These are phyloP conservation scores for Picea abies DNA, from an alignment of 83 land plant species.

Conservation along the genomic window DNA sequence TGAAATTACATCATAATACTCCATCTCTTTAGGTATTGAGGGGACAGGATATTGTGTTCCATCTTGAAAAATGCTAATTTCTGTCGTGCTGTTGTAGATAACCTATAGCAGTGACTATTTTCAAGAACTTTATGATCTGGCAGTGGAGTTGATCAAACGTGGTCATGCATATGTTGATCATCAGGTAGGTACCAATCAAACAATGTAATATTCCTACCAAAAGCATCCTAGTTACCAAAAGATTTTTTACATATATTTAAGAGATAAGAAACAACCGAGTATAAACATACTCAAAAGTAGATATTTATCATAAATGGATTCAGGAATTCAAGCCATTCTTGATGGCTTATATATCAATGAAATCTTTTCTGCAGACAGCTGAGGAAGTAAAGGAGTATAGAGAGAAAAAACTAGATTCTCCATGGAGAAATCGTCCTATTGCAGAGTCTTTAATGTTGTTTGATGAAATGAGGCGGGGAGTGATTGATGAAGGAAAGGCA, in stretches of 20 bases:
- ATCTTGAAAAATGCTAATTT: background rate
- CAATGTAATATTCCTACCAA: background rate
- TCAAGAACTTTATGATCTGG: conserved; percentile 90
- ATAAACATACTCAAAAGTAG: background rate
- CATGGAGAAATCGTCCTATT: conserved; percentile 98
- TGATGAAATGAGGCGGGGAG: conserved; percentile 88
- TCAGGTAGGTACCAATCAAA: conserved; percentile 56
- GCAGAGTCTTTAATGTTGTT: conserved; percentile 90
- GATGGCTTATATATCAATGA: background rate
- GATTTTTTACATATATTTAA: background rate
- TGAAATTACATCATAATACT: background rate
- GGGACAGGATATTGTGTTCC: background rate
- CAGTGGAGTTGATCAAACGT: conserved; percentile 85
- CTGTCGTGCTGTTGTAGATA: conserved; percentile 48
- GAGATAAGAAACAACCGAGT: too few species aligned
- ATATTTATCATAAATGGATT: background rate
- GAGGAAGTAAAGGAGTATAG: conserved; percentile 94
- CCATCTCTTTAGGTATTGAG: background rate
- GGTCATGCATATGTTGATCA: conserved; percentile 97
- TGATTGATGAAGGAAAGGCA: conserved; percentile 96
- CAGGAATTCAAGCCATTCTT: background rate
- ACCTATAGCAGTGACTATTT: conserved; percentile 97
- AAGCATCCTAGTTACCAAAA: background rate
- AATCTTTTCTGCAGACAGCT: conserved; percentile 57
- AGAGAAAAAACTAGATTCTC: conserved; percentile 90